These are phyloP conservation scores for Macroventuria anomochaeta DNA, from an alignment of 2,329 filamentous ascomycete genomes.

Conservation along the genomic window DNA sequence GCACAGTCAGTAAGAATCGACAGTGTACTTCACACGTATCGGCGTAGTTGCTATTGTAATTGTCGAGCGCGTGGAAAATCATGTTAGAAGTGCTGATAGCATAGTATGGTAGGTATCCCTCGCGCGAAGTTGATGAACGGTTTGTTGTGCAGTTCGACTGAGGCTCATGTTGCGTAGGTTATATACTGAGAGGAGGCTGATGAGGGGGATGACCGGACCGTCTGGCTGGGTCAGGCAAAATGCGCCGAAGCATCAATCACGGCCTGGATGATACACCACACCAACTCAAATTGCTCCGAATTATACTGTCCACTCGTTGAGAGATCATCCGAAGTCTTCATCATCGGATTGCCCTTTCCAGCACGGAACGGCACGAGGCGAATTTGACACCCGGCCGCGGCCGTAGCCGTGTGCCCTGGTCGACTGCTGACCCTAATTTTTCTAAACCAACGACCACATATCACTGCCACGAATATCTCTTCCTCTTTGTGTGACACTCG, in stretches of 20 bases:
- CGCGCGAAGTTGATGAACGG: no score
- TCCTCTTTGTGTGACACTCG: conserved; percentile 7
- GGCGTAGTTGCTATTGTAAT: no score
- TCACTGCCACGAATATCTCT: conserved; percentile 5
- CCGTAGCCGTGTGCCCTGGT: conserved; percentile 8
- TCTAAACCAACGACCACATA: conserved; percentile 13
- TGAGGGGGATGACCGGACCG: neutral
- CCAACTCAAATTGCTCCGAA: neutral
- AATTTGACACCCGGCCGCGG: conserved; percentile 5
- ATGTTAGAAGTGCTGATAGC: no score
- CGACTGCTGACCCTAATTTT: neutral
- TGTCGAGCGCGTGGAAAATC: no score
- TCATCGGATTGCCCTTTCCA: conserved; percentile 9
- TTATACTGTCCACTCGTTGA: neutral
- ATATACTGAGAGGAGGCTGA: neutral
- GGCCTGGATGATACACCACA: conserved; percentile 6
- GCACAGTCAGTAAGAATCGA: no score
- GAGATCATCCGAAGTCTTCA: conserved; percentile 4
- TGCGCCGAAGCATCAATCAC: conserved; percentile 1
- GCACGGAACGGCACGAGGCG: conserved; percentile 16
- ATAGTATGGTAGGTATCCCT: no score
- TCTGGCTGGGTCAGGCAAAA: neutral
- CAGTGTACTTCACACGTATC: no score
- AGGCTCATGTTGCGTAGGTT: no score
- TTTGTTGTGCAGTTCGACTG: no score